Conservation (phyloP, 108 stramenopile genomes). For the Cyclostephanos tholiformis region DNA sequence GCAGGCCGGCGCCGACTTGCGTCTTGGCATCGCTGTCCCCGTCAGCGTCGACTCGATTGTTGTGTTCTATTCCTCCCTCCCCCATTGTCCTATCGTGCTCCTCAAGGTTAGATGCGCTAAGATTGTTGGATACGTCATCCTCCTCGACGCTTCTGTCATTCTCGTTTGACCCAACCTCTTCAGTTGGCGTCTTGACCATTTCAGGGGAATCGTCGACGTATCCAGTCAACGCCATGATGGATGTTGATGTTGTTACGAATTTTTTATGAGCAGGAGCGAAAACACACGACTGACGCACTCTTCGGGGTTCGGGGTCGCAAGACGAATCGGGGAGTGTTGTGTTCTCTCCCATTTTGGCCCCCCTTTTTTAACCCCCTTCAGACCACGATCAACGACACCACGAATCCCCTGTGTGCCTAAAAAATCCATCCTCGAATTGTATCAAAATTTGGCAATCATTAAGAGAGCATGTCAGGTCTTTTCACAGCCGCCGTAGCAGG, state of each 20-base stretch:
- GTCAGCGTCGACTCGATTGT: neutral
- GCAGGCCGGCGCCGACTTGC: slow-evolving; percentile 27
- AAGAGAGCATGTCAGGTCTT: slow-evolving; percentile 20
- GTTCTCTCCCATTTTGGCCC: too few species aligned
- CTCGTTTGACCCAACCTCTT: neutral
- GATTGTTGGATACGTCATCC: neutral
- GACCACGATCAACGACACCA: too few species aligned
- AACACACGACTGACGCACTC: too few species aligned
- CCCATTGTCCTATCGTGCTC: slow-evolving; percentile 10
- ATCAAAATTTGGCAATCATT: too few species aligned
- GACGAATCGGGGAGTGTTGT: too few species aligned
- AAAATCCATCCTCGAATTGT: too few species aligned
- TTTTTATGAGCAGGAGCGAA: too few species aligned
- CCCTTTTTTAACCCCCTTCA: too few species aligned
- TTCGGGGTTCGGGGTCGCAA: too few species aligned
- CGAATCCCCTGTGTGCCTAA: too few species aligned
- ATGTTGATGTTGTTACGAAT: too few species aligned
- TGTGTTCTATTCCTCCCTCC: neutral
- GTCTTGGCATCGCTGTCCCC: slow-evolving; percentile 1
- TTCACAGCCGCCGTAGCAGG: slow-evolving; percentile 40
- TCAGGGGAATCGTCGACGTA: neutral
- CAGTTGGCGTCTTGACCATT: neutral
- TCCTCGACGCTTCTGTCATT: neutral
- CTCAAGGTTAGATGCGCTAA: slow-evolving; percentile 9
- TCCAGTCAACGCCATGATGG: slow-evolving; percentile 1